phyloP scores from a whole-genome alignment of 106 monocot species.

The Iris macrosiphon region DNA sequence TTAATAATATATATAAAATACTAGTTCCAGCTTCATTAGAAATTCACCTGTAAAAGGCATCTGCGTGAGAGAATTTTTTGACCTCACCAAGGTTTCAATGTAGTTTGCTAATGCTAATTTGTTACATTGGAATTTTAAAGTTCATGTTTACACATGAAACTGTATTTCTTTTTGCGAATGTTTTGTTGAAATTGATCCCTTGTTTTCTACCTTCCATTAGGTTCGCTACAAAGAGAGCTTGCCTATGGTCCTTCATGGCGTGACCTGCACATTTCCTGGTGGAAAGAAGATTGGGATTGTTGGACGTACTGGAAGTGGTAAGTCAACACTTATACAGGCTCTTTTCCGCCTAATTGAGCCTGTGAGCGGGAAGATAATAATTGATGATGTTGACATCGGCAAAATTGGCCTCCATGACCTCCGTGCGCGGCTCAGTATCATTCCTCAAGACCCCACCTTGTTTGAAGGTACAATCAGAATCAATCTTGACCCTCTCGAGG shows the following conservation, averaged over 20 bases:
- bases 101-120: no score
- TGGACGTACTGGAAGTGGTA: constrained; percentile 97
- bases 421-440: constrained; percentile 76
- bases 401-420: constrained; percentile 94
- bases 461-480: constrained; percentile 89
- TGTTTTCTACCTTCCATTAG: constrained; percentile 17
- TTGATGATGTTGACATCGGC: constrained; percentile 70
- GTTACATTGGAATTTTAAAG: no score
- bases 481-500: constrained; percentile 93
- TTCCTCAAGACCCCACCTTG: constrained; percentile 91
- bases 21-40: no score
- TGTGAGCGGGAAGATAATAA: constrained; percentile 61
- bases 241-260: constrained; percentile 78
- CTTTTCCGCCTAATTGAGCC: constrained; percentile 94
- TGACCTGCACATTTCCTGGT: constrained; percentile 87
- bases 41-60: no score
- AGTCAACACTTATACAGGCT: constrained; percentile 98
- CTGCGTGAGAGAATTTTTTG: no score
- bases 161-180: no score
- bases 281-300: constrained; percentile 95
- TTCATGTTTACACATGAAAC: no score
- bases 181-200: no score
- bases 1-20: no score
- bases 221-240: constrained; percentile 89
- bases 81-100: no score